Conservation (phyloP, 2,329 filamentous ascomycete species). For the Cladophialophora yegresii region DNA sequence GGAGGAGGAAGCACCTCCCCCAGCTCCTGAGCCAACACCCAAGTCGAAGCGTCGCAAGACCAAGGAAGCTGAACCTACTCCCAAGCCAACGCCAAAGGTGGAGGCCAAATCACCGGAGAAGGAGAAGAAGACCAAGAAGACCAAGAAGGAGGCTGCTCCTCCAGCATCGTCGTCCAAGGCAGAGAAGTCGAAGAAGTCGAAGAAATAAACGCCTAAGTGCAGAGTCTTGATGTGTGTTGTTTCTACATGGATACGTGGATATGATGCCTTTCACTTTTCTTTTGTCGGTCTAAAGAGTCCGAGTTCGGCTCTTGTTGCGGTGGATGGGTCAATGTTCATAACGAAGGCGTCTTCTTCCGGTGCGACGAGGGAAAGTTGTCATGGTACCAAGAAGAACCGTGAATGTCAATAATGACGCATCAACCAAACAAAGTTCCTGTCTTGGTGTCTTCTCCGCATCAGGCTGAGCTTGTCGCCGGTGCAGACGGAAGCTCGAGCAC, state of each 20-base stretch:
- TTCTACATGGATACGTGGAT: constrained; percentile 3
- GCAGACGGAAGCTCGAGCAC: not conserved
- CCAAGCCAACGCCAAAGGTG: constrained; percentile 44
- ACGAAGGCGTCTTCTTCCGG: constrained; percentile 14
- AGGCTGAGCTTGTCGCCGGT: not conserved
- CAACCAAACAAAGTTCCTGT: constrained; percentile 21
- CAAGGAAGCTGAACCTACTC: constrained; percentile 42
- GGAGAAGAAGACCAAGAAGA: constrained; percentile 51
- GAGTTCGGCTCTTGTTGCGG: constrained; percentile 9
- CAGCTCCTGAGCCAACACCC: constrained; percentile 47
- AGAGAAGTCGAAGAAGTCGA: constrained; percentile 36
- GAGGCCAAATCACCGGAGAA: constrained; percentile 42
- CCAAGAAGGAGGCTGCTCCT: constrained; percentile 47
- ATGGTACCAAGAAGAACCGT: not conserved
- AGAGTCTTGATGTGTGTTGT: not conserved
- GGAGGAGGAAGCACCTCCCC: constrained; percentile 42
- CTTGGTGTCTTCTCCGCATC: constrained; percentile 13
- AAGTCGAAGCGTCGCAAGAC: constrained; percentile 50
- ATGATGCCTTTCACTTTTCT: constrained; percentile 21
- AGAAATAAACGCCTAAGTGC: constrained; percentile 26
- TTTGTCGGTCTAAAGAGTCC: constrained; percentile 13
- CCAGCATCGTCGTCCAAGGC: constrained; percentile 31
- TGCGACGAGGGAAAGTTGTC: constrained; percentile 1
- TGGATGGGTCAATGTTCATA: constrained; percentile 24
- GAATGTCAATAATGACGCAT: constrained; percentile 16